These are phyloP conservation scores for Saksenaea vasiformis DNA, from an alignment of 371 early-diverging fungal genomes.

Conservation along the genomic window DNA sequence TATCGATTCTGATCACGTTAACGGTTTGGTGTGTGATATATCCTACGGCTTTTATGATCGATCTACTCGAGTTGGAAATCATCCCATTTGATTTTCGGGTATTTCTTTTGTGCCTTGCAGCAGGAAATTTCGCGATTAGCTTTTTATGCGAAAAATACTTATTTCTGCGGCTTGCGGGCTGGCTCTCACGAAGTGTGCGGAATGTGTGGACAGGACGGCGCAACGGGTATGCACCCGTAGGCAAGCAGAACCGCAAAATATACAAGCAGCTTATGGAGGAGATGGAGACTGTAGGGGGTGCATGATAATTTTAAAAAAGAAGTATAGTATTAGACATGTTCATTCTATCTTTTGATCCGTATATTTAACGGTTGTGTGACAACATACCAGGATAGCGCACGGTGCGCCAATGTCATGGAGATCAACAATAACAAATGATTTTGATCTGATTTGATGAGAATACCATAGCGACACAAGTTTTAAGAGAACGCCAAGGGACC, in stretches of 20 bases:
- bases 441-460: neutral
- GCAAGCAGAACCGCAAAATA: slow-evolving; percentile 35
- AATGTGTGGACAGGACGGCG: slow-evolving; percentile 5
- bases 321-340: neutral
- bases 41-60: slow-evolving; percentile 44
- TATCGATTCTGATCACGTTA: slow-evolving; percentile 46
- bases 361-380: neutral
- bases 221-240: slow-evolving; percentile 22
- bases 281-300: slow-evolving; percentile 30
- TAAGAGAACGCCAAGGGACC: neutral
- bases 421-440: neutral
- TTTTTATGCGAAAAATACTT: slow-evolving; percentile 58
- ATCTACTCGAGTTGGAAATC: slow-evolving; percentile 58
- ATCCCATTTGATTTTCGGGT: slow-evolving; percentile 53
- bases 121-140: slow-evolving; percentile 46
- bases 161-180: slow-evolving; percentile 29
- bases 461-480: neutral
- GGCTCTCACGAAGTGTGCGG: slow-evolving; percentile 16
- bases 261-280: slow-evolving; percentile 53
- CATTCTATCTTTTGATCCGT: slow-evolving; percentile 3
- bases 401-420: neutral
- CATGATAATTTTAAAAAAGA: slow-evolving; percentile 4
- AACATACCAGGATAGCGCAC: neutral
- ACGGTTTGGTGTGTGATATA: slow-evolving; percentile 51
- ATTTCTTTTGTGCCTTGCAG: slow-evolving; percentile 48